A percentile compares a stretch with the other conserved stretches of the same genome.
These are phyloP conservation scores for Suhomyces bolitotheri DNA, from an alignment of 1,139 yeast species.

Conservation along the genomic window DNA sequence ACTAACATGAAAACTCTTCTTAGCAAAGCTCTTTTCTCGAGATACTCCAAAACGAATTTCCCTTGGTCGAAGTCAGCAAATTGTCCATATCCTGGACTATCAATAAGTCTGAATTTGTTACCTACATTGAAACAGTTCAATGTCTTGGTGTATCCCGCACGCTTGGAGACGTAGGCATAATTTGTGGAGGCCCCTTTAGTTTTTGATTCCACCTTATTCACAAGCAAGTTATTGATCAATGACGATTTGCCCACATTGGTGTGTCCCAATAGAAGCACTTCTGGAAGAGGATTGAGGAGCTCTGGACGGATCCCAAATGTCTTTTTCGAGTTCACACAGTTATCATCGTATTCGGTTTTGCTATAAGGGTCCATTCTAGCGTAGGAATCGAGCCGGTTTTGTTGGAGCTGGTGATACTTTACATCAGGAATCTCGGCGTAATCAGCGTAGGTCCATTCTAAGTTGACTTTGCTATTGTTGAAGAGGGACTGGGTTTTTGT, in stretches of 20 bases:
- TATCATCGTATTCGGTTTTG: slow-evolving; percentile 23
- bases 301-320: slow-evolving; percentile 36
- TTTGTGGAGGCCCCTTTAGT: slow-evolving; percentile 30
- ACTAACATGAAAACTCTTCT: slow-evolving; percentile 61
- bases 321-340: slow-evolving; percentile 19
- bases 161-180: slow-evolving; percentile 56
- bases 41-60: slow-evolving; percentile 59
- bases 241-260: slow-evolving; percentile 88
- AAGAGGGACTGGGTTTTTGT: slow-evolving; percentile 36
- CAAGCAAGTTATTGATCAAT: slow-evolving; percentile 56
- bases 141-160: slow-evolving; percentile 77
- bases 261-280: slow-evolving; percentile 71
- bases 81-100: slow-evolving; percentile 86
- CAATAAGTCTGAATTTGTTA: slow-evolving; percentile 63
- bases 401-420: slow-evolving; percentile 31
- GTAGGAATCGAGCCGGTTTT: slow-evolving; percentile 20
- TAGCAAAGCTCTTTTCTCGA: slow-evolving; percentile 53
- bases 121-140: slow-evolving; percentile 72
- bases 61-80: slow-evolving; percentile 69
- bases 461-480: slow-evolving; percentile 40
- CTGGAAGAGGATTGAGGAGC: slow-evolving; percentile 50
- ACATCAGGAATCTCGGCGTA: slow-evolving; percentile 62
- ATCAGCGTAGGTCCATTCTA: slow-evolving; percentile 62
- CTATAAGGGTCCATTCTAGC: slow-evolving; percentile 22
- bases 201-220: slow-evolving; percentile 28